Evolutionary conservation across 805 yeast species (phyloP).

Genomic region (Cyberlindnera mycetangii): DNA sequence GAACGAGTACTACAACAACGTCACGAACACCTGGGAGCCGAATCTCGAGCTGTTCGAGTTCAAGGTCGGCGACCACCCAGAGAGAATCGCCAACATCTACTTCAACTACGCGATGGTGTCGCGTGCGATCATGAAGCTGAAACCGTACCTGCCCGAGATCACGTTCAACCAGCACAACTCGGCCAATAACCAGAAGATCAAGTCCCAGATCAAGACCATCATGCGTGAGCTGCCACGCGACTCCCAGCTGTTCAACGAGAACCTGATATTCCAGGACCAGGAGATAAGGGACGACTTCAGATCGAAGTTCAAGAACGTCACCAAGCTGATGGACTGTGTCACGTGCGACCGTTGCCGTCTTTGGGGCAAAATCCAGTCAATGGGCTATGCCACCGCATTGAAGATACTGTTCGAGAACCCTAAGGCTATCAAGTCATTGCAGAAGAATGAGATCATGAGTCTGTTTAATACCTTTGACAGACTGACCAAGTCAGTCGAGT

Average conservation of each 20-base stretch:
- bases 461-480: constrained; percentile 91
- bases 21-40: constrained; percentile 81
- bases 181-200: constrained; percentile 42
- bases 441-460: constrained; percentile 84
- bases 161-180: constrained; percentile 43
- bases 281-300: constrained; percentile 84
- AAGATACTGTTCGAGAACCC: constrained; percentile 79
- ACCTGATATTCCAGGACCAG: constrained; percentile 45
- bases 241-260: constrained; percentile 46
- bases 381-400: constrained; percentile 96
- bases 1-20: constrained; percentile 71
- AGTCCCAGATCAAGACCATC: constrained; percentile 36
- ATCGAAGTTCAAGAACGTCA: constrained; percentile 80
- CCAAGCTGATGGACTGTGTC: constrained; percentile 95
- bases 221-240: constrained; percentile 24
- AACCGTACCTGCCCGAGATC: constrained; percentile 48
- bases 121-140: constrained; percentile 72
- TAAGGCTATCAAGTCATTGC: constrained; percentile 49
- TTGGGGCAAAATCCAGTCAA: constrained; percentile 98
- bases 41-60: constrained; percentile 78
- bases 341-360: constrained; percentile 96
- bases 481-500: constrained; percentile 75
- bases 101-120: constrained; percentile 88
- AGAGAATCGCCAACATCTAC: constrained; percentile 83
- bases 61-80: constrained; percentile 85